These are phyloP conservation scores for Pezicula neosporulosa DNA, from an alignment of 2,329 filamentous ascomycete genomes.

Conservation along the genomic window DNA sequence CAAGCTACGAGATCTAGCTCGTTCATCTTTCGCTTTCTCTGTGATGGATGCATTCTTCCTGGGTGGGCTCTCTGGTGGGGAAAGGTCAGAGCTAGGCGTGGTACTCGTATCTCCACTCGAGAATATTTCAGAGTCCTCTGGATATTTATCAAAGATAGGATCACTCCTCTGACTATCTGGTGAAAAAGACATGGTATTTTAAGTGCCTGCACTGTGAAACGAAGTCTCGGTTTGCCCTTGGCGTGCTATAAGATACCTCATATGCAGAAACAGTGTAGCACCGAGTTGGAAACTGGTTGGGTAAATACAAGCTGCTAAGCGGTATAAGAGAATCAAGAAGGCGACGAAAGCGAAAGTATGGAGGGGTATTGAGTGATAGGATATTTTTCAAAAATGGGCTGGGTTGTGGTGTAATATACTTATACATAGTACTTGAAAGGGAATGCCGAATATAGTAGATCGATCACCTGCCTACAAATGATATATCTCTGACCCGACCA, in stretches of 20 bases:
- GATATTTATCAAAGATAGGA: conserved; percentile 22
- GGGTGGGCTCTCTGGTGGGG: conserved; percentile 20
- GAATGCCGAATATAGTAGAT: not conserved
- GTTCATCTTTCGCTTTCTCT: conserved; percentile 10
- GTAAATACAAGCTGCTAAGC: not conserved
- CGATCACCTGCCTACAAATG: conserved; percentile 22
- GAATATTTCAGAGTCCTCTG: conserved; percentile 16
- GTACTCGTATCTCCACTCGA: conserved; percentile 19
- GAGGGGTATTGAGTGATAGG: conserved; percentile 2
- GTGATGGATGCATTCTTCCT: conserved; percentile 13
- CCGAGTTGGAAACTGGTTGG: not conserved
- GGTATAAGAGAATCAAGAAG: not conserved
- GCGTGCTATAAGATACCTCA: not conserved
- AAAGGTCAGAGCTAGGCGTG: conserved; percentile 25
- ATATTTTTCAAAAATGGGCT: conserved; percentile 2
- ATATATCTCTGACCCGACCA: conserved; percentile 22
- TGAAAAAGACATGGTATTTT: conserved; percentile 13
- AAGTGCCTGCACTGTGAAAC: conserved; percentile 1
- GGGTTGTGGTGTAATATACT: conserved; percentile 13
- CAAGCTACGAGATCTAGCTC: conserved; percentile 17
- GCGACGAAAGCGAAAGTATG: conserved; percentile 7
- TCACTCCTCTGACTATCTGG: conserved; percentile 19
- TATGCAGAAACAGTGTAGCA: not conserved
- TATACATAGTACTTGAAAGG: conserved; percentile 10
- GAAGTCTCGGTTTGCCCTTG: not conserved